Percentiles rank a stretch among this genome's conserved stretches.
Evolutionary conservation across 2,329 filamentous ascomycete genomes (phyloP).

Genomic region (Claviceps digitariae): DNA sequence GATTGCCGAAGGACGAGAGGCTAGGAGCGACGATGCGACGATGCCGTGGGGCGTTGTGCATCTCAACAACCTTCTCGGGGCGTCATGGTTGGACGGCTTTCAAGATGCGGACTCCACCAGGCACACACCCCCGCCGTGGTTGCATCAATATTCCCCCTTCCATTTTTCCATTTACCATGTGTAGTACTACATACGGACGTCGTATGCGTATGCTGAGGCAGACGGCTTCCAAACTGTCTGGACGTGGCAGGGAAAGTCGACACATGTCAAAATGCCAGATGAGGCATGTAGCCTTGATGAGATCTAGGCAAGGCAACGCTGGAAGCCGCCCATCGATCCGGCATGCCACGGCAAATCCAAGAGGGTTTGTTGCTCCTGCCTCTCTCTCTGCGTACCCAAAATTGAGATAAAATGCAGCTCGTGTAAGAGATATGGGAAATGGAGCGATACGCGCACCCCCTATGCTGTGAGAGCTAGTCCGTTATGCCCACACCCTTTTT

Average conservation of each 20-base stretch:
- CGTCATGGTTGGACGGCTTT: neutral
- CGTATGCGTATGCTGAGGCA: neutral
- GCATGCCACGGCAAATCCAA: neutral
- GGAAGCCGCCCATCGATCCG: too few relatives aligned
- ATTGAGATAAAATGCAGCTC: too few relatives aligned
- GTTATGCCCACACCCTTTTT: neutral
- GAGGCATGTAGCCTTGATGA: neutral
- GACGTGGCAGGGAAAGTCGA: neutral
- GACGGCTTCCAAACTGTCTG: neutral
- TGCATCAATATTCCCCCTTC: neutral
- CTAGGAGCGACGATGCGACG: neutral
- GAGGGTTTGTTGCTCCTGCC: neutral
- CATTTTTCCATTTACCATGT: neutral
- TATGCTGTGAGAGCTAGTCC: neutral
- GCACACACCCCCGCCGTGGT: neutral
- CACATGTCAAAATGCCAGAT: neutral
- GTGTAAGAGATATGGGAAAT: too few relatives aligned
- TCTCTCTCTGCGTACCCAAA: too few relatives aligned
- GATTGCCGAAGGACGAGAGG: slow-evolving; percentile 1
- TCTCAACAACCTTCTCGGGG: slow-evolving; percentile 5
- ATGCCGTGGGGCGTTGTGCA: slow-evolving; percentile 1
- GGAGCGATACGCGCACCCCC: neutral
- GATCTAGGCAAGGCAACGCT: too few relatives aligned
- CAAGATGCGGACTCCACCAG: neutral
- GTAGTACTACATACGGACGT: neutral